Base-by-base conservation (phyloP, 257 asterid species). In the Jasminum sambac region DNA sequence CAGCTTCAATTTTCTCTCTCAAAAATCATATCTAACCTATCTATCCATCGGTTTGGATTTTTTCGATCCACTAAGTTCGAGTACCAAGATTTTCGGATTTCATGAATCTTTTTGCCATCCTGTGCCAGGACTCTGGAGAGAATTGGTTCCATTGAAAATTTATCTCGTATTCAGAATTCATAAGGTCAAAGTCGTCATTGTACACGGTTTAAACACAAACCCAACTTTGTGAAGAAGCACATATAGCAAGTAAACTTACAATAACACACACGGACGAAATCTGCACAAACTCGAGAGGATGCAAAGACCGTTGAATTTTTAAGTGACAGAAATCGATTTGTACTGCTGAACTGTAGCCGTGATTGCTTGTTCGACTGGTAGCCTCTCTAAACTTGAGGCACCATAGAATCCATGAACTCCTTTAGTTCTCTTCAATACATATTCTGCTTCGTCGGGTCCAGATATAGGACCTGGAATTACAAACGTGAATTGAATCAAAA, bases 311-410 rank as follows among this genome's bases (percentile, higher is more conserved):
- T 10, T 42, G 48, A 42, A 42, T 9, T 21, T 50, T 85, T 64
- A 85, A 43, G 78, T 68, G 37, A 89, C 57, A 64, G 91, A 85
- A 58, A 94, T 89, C 41, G 95, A 83, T 74, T 94, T 94, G 83
- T 89, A 91, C 74, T 86, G 96, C 72, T 80, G 84, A 10, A 94
- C 91, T 7, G 89, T 88, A 72, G 85, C 74, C 71, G 91, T 86
- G 52, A 94, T 89, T 48, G 99, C 97, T 69, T 88, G 90, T 84
- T 94, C 97, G 63, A 94, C 97, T 17, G 96, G 97, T 60, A 94
- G 87, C 82, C 99, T 91, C 86, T 30, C 36, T 30, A 30, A 30
- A 30, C 36, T 30, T 30, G 36, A 30, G 1, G 36, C 36, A 30
- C 36, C 36, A 4, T 30, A 30, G 36, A 30, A 30, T 30, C 36